A percentile compares a stretch with the other conserved stretches of the same genome.
Conservation (phyloP, 805 yeast genomes). For the Kazachstania viticola region DNA sequence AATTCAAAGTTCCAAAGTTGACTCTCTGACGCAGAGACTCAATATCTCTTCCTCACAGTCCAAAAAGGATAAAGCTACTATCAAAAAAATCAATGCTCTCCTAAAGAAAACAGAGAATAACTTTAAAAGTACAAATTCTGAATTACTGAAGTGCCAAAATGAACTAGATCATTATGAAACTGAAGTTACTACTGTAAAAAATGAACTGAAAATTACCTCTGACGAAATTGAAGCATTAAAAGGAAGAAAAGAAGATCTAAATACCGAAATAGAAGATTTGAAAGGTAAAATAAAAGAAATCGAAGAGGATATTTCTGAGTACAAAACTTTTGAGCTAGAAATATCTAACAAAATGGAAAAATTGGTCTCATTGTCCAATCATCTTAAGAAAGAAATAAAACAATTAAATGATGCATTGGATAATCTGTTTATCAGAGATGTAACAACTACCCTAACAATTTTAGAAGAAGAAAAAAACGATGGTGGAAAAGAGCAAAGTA, state of each 20-base stretch:
- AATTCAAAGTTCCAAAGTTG: conserved; percentile 72
- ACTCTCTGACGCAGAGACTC: conserved; percentile 55
- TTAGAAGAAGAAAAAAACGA: conserved; percentile 8
- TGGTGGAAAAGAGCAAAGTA: background rate
- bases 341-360: conserved; percentile 52
- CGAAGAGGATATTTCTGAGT: conserved; percentile 38
- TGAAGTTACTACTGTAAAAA: conserved; percentile 23
- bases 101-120: conserved; percentile 42
- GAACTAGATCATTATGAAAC: conserved; percentile 23
- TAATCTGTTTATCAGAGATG: conserved; percentile 41
- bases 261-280: conserved; percentile 29
- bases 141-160: conserved; percentile 31
- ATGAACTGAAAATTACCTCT: conserved; percentile 19
- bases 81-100: conserved; percentile 55
- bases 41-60: conserved; percentile 47
- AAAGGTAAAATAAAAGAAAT: conserved; percentile 32
- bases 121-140: conserved; percentile 36
- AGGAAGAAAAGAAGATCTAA: conserved; percentile 30
- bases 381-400: conserved; percentile 31
- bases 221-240: conserved; percentile 28
- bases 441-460: conserved; percentile 24
- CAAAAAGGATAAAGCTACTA: conserved; percentile 42
- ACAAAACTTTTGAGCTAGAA: conserved; percentile 57
- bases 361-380: conserved; percentile 30
- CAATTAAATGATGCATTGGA: conserved; percentile 32